Percentiles rank a stretch among this genome's conserved stretches.
These are phyloP conservation scores for Hymenoscyphus albidus DNA, from an alignment of 2,329 filamentous ascomycete genomes.

Conservation along the genomic window DNA sequence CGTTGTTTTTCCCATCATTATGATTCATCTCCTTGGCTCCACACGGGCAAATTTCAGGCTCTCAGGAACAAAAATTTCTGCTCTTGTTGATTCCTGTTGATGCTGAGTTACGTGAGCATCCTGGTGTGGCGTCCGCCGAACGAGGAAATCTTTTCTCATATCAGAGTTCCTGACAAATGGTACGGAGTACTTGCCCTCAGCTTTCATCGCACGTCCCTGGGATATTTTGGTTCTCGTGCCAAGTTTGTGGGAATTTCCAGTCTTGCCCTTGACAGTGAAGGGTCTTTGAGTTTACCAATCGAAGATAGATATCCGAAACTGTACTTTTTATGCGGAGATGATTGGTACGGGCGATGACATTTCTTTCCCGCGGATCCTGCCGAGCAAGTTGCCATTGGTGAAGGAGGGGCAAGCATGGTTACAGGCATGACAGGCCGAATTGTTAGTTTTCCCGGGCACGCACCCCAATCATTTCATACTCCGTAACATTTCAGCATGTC, in stretches of 20 bases:
- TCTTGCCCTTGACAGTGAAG: not conserved
- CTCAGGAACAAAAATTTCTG: not conserved
- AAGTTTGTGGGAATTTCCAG: not conserved
- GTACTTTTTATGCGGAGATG: not conserved
- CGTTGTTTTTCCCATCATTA: not conserved
- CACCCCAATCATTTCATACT: not conserved
- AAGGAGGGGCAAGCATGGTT: not conserved
- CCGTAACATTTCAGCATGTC: not conserved
- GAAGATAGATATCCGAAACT: not conserved
- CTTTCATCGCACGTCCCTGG: not conserved
- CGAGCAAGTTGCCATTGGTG: not conserved
- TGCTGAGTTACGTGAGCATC: no score
- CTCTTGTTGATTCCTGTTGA: no score
- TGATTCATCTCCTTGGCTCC: not conserved
- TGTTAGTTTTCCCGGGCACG: conserved; percentile 2
- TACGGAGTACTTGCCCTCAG: not conserved
- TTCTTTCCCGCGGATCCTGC: not conserved
- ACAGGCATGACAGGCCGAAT: not conserved
- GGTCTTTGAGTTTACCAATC: not conserved
- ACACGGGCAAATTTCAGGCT: not conserved
- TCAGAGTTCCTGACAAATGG: not conserved
- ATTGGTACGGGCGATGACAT: not conserved
- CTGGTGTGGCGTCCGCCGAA: no score
- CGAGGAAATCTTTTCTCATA: not conserved
- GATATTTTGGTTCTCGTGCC: not conserved